Evolutionary conservation across 163 green algal genomes (phyloP).

Genomic region (Chlorella variabilis): DNA sequence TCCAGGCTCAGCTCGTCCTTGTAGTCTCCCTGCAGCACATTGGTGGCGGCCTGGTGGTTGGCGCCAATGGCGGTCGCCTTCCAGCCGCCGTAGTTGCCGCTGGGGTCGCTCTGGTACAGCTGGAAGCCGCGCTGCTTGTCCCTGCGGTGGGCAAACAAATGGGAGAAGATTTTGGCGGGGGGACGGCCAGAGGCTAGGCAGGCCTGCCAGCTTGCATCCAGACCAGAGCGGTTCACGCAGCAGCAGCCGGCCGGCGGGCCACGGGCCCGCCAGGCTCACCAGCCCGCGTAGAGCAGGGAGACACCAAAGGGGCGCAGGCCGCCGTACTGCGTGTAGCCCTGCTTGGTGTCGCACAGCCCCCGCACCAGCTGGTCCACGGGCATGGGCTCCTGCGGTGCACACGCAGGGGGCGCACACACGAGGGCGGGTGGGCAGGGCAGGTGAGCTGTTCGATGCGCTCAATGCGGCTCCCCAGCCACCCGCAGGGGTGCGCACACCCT

Average conservation of each 20-base stretch:
- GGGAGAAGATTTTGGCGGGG: not conserved
- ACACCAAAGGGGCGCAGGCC: constrained; percentile 98
- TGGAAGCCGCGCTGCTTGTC: constrained; percentile 96
- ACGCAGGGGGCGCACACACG: too few species aligned
- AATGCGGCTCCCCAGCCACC: too few species aligned
- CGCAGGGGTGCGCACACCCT: too few species aligned
- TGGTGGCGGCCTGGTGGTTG: constrained; percentile 92
- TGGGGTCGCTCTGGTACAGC: constrained; percentile 97
- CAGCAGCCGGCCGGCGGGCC: not conserved
- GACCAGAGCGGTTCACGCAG: not conserved
- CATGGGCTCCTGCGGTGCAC: constrained; percentile 84
- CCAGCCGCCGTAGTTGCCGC: constrained; percentile 98
- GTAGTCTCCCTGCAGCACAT: constrained; percentile 97
- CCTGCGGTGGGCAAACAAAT: constrained; percentile 54
- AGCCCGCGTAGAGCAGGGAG: constrained; percentile 96
- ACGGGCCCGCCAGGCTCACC: constrained; percentile 48
- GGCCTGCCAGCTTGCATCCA: not conserved
- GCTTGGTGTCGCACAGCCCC: constrained; percentile 96
- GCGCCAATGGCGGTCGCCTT: constrained; percentile 96
- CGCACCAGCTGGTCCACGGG: constrained; percentile 98
- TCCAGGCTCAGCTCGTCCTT: constrained; percentile 84
- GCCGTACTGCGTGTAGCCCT: constrained; percentile 99
- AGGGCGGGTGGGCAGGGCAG: too few species aligned
- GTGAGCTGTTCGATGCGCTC: too few species aligned
- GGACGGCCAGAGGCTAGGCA: not conserved